These are phyloP conservation scores for Quaeritorhiza haematococci DNA, from an alignment of 371 early-diverging fungal species.

Conservation along the genomic window DNA sequence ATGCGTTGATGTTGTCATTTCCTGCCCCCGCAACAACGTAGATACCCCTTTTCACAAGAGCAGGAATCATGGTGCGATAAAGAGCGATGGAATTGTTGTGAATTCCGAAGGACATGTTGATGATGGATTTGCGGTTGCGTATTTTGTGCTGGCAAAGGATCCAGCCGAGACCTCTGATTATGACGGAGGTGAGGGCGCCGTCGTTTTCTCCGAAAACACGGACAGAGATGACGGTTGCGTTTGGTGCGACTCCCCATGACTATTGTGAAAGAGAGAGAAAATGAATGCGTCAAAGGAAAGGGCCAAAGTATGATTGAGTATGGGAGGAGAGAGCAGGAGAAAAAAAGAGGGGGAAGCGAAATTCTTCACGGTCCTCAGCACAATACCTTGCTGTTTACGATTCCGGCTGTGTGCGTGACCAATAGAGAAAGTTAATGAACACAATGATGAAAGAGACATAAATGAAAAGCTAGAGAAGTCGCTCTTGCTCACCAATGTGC, in stretches of 20 bases:
- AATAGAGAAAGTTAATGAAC: too few relatives aligned
- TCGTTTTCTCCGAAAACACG: slow-evolving; percentile 72
- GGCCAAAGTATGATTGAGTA: too few relatives aligned
- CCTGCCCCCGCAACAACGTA: slow-evolving; percentile 98
- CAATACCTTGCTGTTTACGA: slow-evolving; percentile 67
- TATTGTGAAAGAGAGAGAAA: too few relatives aligned
- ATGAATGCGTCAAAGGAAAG: too few relatives aligned
- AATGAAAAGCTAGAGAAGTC: too few relatives aligned
- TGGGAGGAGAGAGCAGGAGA: too few relatives aligned
- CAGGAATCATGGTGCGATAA: slow-evolving; percentile 82
- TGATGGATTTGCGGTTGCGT: slow-evolving; percentile 44
- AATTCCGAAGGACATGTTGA: slow-evolving; percentile 68
- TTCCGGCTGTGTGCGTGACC: too few relatives aligned
- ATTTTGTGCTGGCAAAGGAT: slow-evolving; percentile 70
- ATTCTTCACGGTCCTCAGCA: too few relatives aligned
- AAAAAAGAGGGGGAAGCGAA: too few relatives aligned
- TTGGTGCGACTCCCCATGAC: slow-evolving; percentile 92
- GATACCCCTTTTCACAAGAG: slow-evolving; percentile 78
- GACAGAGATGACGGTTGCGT: slow-evolving; percentile 73
- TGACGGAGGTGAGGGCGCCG: too few relatives aligned
- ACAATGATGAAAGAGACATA: too few relatives aligned
- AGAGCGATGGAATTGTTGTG: slow-evolving; percentile 95
- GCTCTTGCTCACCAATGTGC: too few relatives aligned
- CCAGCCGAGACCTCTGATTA: slow-evolving; percentile 57
- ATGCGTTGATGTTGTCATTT: slow-evolving; percentile 75